Base-by-base conservation (phyloP, 805 yeast genomes). In the Cyberlindnera saturnus region DNA sequence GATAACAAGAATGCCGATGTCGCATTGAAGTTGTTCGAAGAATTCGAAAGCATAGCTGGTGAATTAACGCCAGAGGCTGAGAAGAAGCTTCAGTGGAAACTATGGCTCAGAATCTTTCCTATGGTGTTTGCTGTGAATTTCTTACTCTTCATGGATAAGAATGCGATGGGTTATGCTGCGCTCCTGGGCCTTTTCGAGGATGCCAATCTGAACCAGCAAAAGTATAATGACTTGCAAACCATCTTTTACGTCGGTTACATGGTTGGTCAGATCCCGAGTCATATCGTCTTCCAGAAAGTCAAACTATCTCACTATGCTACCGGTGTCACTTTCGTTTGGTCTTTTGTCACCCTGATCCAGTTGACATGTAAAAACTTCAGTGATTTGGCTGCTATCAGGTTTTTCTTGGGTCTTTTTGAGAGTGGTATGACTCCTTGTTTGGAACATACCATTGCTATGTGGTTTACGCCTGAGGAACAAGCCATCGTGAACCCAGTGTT, bases 401-500 rank as follows among this genome's bases (percentile, higher is more conserved):
- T 49, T 41, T 45, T 51, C 32, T 26, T 47, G 6, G 55, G 55
- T n/a, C 5, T 44, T 23, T 45, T 46, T 37, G 53, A 51, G 28
- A 31, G 45, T 30, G 61, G 60, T 39, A 64, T 64, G 14, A 48
- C 62, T 26, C 70, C 73, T 11, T 56, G 62, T 20, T 45, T 71
- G 30, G 63, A 65, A 29, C 64, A 63, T 36, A 69, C 75, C 1
- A 53, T 70, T 52, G 67, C 65, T 5, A 69, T 68, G 60, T 73
- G 71, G 48, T 63, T 68, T 38, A 71, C 72, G 7, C 60, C 64
- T 14, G 49, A 59, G 13, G 63, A 64, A 34, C 65, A 72, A 44
- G 76, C 74, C 10, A 53, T 68, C 16, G 64, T 69, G 9, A 71
- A 70, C 40, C 77, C 77, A 15, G 43, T 73, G 7, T 72, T 77